These are phyloP conservation scores for Phyllosticta capitalensis DNA, from an alignment of 2,329 filamentous ascomycete species.

Conservation along the genomic window DNA sequence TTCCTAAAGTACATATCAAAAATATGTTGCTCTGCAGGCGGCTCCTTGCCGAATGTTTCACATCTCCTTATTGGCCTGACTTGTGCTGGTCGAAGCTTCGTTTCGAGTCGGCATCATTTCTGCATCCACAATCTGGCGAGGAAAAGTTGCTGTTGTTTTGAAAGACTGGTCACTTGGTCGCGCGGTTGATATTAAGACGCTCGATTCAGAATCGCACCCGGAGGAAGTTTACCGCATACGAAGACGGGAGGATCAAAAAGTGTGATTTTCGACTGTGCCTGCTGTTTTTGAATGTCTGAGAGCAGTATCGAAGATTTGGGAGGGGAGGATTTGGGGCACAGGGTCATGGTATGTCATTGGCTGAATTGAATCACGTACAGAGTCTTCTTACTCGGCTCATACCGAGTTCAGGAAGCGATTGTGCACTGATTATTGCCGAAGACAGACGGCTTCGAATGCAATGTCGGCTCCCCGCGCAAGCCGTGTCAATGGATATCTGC, in stretches of 20 bases:
- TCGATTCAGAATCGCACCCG: background rate
- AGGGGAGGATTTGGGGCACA: background rate
- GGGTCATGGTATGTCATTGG: too few relatives aligned
- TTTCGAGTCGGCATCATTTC: background rate
- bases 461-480: too few relatives aligned
- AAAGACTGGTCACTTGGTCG: background rate
- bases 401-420: too few relatives aligned
- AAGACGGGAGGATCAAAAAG: background rate
- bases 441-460: too few relatives aligned
- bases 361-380: too few relatives aligned
- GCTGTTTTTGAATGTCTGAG: background rate
- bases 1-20: background rate
- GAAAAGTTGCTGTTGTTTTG: background rate
- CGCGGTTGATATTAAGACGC: background rate
- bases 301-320: background rate
- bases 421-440: too few relatives aligned
- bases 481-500: too few relatives aligned
- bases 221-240: background rate
- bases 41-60: background rate
- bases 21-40: background rate
- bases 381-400: too few relatives aligned
- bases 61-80: background rate
- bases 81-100: background rate
- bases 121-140: background rate
- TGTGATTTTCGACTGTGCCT: background rate